phyloP scores from a whole-genome alignment of 23 red algal genomes.

The Pyropia yezoensis region DNA sequence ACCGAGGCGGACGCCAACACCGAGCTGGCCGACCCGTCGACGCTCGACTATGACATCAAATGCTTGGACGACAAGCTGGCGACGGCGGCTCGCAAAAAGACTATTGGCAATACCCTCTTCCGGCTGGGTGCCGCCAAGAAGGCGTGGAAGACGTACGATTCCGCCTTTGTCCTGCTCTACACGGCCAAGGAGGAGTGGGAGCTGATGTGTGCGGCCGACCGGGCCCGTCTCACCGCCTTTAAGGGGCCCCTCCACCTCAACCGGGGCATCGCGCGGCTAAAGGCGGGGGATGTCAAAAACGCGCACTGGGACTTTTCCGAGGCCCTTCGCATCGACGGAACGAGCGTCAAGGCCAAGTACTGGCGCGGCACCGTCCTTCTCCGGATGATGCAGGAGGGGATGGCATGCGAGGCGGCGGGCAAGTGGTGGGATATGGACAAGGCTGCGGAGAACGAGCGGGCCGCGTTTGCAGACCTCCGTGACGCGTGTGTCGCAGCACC shows the following conservation, averaged over 20 bases:
- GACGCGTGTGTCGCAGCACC: too few relatives aligned
- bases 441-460: slow-evolving; percentile 7
- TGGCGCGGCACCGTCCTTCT: slow-evolving; percentile 31
- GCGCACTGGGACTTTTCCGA: slow-evolving; percentile 91
- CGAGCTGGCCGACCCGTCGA: slow-evolving; percentile 42
- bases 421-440: slow-evolving; percentile 76
- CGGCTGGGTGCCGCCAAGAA: slow-evolving; percentile 37
- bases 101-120: slow-evolving; percentile 54
- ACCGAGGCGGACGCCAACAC: not conserved
- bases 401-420: slow-evolving; percentile 55
- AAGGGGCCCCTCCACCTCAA: slow-evolving; percentile 83
- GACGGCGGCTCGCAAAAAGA: slow-evolving; percentile 29
- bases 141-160: slow-evolving; percentile 73
- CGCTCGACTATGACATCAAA: slow-evolving; percentile 54
- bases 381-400: slow-evolving; percentile 27
- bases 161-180: slow-evolving; percentile 69
- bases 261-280: slow-evolving; percentile 57
- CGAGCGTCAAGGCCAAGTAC: slow-evolving; percentile 54
- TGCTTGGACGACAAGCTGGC: slow-evolving; percentile 40
- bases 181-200: slow-evolving; percentile 84
- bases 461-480: too few relatives aligned
- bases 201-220: slow-evolving; percentile 28
- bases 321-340: slow-evolving; percentile 65
- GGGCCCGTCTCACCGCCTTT: slow-evolving; percentile 53
- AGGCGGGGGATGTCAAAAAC: slow-evolving; percentile 34